These are phyloP conservation scores for Cymbomonas tetramitiformis DNA, from an alignment of 139 green algal species.

Conservation along the genomic window DNA sequence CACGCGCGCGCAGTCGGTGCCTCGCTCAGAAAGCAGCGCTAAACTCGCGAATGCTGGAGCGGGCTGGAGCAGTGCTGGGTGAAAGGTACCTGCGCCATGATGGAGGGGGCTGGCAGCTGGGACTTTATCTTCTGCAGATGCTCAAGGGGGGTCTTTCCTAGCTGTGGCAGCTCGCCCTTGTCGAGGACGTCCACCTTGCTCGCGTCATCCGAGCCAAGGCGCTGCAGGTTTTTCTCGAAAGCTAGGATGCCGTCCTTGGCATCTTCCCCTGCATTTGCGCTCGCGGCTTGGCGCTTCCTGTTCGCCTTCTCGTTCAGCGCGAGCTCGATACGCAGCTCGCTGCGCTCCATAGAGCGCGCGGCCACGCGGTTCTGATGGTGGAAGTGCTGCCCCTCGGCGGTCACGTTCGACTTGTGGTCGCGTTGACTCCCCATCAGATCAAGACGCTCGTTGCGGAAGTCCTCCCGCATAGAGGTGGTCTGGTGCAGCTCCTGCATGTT, in stretches of 20 bases:
- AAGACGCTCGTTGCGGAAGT: conserved; percentile 2
- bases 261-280: conserved; percentile 20
- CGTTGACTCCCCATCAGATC: conserved; percentile 6
- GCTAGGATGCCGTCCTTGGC: conserved; percentile 46
- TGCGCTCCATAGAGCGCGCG: conserved; percentile 36
- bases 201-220: conserved; percentile 28
- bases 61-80: no score
- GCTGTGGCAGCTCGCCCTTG: no score
- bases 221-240: conserved; percentile 58
- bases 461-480: background rate
- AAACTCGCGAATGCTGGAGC: conserved; percentile 28
- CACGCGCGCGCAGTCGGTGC: no score
- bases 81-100: no score
- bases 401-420: background rate
- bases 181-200: conserved; percentile 6
- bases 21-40: no score
- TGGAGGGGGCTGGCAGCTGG: no score
- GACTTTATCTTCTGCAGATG: no score
- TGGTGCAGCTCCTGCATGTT: conserved; percentile 13
- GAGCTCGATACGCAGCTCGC: conserved; percentile 47
- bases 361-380: background rate
- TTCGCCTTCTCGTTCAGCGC: conserved; percentile 31
- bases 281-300: conserved; percentile 13
- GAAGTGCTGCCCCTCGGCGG: no score
- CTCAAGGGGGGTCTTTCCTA: no score